Evolutionary conservation across 1,284 basidiomycete genomes (phyloP).

Genomic region (Ganoderma resinaceum): DNA sequence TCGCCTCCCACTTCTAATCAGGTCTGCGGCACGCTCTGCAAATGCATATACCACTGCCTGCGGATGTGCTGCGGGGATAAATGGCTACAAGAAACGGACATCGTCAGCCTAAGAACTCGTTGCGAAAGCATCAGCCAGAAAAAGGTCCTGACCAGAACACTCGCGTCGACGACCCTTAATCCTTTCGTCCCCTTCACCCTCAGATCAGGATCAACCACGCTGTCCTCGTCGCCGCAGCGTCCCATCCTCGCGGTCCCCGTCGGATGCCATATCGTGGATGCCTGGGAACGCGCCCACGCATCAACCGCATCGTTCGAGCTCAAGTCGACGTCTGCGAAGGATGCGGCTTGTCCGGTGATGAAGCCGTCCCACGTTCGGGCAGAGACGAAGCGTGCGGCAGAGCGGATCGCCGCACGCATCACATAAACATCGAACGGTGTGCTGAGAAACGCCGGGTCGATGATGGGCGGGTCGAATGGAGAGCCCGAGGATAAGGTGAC

Average conservation of each 20-base stretch:
- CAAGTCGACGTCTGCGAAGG: constrained; percentile 38
- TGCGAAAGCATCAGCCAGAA: background rate
- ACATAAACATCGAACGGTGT: constrained; percentile 47
- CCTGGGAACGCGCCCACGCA: constrained; percentile 12
- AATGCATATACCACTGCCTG: constrained; percentile 28
- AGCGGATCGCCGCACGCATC: constrained; percentile 43
- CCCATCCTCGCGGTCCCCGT: constrained; percentile 38
- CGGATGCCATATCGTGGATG: constrained; percentile 27
- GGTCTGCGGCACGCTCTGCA: constrained; percentile 30
- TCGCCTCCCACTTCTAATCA: constrained; percentile 22
- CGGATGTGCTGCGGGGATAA: constrained; percentile 28
- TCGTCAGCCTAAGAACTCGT: background rate
- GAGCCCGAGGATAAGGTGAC: constrained; percentile 35
- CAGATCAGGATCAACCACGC: constrained; percentile 38
- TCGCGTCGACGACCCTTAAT: constrained; percentile 39
- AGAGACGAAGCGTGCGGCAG: constrained; percentile 39
- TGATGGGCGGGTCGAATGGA: constrained; percentile 49
- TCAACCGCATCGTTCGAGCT: constrained; percentile 32
- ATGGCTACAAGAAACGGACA: constrained; percentile 16
- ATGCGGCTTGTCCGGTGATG: constrained; percentile 35
- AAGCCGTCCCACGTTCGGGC: constrained; percentile 45
- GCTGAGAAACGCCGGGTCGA: constrained; percentile 45
- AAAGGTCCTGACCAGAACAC: constrained; percentile 35
- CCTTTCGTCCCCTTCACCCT: constrained; percentile 35
- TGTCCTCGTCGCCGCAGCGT: constrained; percentile 16